A percentile compares a stretch with the other conserved stretches of the same genome.
Evolutionary conservation across 2,329 filamentous ascomycete genomes (phyloP).

Genomic region (Colletotrichum gigasporum): DNA sequence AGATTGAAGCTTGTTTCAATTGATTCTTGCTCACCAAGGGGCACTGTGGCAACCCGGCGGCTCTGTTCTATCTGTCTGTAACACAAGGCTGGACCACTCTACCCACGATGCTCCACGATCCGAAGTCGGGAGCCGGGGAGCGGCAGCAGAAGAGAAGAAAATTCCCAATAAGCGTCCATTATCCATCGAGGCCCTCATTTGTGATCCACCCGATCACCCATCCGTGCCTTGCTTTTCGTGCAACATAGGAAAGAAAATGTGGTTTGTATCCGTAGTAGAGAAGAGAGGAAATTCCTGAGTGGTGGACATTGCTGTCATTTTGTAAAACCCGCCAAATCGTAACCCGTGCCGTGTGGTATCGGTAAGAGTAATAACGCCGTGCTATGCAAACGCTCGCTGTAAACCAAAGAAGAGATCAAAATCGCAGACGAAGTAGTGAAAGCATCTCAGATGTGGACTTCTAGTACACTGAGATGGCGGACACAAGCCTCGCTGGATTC

Average conservation of each 20-base stretch:
- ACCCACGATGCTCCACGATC: slow-evolving; percentile 21
- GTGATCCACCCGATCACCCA: slow-evolving; percentile 3
- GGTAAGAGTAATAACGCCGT: slow-evolving; percentile 39
- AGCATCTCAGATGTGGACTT: slow-evolving; percentile 8
- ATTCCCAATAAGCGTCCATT: slow-evolving; percentile 13
- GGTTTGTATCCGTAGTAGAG: slow-evolving; percentile 5
- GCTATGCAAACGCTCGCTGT: slow-evolving; percentile 36
- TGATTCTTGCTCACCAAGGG: slow-evolving; percentile 20
- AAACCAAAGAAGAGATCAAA: slow-evolving; percentile 27
- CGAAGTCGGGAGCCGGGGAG: slow-evolving; percentile 19
- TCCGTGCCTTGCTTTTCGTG: slow-evolving; percentile 20
- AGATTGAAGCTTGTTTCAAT: slow-evolving; percentile 24
- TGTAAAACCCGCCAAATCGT: slow-evolving; percentile 21
- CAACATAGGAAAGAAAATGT: slow-evolving; percentile 4
- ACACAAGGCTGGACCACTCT: slow-evolving; percentile 30
- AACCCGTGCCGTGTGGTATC: slow-evolving; percentile 35
- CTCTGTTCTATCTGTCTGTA: slow-evolving; percentile 27
- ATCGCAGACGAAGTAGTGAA: slow-evolving; percentile 30
- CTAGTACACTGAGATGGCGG: slow-evolving; percentile 67
- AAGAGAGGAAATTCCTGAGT: slow-evolving; percentile 18
- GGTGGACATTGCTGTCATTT: slow-evolving; percentile 30
- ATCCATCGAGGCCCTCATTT: slow-evolving; percentile 25
- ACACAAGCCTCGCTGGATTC: slow-evolving; percentile 60
- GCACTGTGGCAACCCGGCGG: slow-evolving; percentile 17
- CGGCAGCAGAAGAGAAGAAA: slow-evolving; percentile 30